A percentile compares a stretch with the other conserved stretches of the same genome.
Evolutionary conservation across 1,284 basidiomycete genomes (phyloP).

Genomic region (Farysia itapuensis): DNA sequence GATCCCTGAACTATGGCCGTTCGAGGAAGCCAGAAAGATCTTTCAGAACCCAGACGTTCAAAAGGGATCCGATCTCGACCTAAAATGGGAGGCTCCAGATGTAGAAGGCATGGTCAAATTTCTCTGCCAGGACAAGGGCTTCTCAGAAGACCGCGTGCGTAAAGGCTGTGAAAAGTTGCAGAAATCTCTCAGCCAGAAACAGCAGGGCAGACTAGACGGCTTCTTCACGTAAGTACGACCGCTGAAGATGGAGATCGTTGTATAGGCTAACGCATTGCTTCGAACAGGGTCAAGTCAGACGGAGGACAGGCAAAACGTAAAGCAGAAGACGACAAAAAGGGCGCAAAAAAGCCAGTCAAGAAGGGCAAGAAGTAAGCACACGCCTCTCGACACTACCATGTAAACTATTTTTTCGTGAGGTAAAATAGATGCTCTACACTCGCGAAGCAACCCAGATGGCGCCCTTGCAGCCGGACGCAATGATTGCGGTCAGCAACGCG

Average conservation of each 20-base stretch:
- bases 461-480: conserved; percentile 82
- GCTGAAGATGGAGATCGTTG: too few species aligned
- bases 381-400: neutral
- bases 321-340: conserved; percentile 23
- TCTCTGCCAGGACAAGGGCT: conserved; percentile 91
- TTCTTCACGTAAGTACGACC: conserved; percentile 71
- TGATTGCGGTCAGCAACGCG: conserved; percentile 79
- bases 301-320: conserved; percentile 22
- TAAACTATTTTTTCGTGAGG: neutral
- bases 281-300: conserved; percentile 11
- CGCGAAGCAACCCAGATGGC: conserved; percentile 77
- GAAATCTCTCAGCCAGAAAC: conserved; percentile 84
- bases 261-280: too few species aligned
- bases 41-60: conserved; percentile 87
- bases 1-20: conserved; percentile 91
- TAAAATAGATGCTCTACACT: too few species aligned
- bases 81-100: conserved; percentile 93
- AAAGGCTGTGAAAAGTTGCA: conserved; percentile 90
- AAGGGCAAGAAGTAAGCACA: conserved; percentile 32
- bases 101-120: conserved; percentile 92
- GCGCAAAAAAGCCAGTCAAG: conserved; percentile 30
- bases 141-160: conserved; percentile 95
- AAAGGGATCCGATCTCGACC: conserved; percentile 83
- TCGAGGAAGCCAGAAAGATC: conserved; percentile 87
- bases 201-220: conserved; percentile 92